phyloP scores from a whole-genome alignment of 331 rosid genomes.

The Pyrus hybrid region DNA sequence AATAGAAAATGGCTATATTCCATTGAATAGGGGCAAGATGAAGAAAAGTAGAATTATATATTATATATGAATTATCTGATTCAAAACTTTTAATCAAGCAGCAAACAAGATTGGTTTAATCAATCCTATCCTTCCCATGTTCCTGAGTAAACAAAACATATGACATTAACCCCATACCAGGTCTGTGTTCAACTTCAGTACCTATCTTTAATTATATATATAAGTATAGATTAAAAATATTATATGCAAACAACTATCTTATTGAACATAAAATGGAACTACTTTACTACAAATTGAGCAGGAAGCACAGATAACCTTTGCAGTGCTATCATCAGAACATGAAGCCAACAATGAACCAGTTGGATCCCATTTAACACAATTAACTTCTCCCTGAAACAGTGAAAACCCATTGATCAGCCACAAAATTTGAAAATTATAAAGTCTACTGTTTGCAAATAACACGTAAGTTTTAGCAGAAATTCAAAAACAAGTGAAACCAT shows the following conservation, averaged over 20 bases:
- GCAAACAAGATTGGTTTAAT: not conserved
- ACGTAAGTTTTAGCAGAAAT: not conserved
- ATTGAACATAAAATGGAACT: not conserved
- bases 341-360: conserved; percentile 72
- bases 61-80: not conserved
- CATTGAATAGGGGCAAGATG: not conserved
- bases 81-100: not conserved
- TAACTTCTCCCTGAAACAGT: conserved; percentile 68
- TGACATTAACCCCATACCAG: not conserved
- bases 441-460: not conserved
- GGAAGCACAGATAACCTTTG: conserved; percentile 42
- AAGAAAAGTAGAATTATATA: not conserved
- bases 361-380: conserved; percentile 90
- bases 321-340: conserved; percentile 72
- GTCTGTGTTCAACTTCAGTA: not conserved
- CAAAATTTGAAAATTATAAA: not conserved
- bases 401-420: not conserved
- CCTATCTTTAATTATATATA: not conserved
- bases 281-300: not conserved
- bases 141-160: not conserved
- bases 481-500: not conserved
- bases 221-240: not conserved
- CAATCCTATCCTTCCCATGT: not conserved
- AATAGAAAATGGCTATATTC: not conserved
- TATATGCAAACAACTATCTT: not conserved